phyloP scores from a whole-genome alignment of 108 stramenopile species.

The Cyclotella sp. region DNA sequence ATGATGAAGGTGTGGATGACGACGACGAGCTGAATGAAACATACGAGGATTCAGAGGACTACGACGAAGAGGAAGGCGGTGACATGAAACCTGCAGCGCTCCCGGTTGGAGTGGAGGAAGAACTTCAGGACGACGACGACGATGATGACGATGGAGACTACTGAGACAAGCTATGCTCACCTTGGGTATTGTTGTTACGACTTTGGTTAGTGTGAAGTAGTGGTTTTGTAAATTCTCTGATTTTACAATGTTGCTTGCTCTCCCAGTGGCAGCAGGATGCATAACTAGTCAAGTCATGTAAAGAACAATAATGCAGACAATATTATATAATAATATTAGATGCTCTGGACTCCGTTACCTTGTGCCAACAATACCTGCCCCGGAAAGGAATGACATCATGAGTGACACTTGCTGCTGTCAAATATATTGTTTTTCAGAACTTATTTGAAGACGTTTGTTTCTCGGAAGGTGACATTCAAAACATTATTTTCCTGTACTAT shows the following conservation, averaged over 20 bases:
- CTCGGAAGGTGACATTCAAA: too few species aligned
- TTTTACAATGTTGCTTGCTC: too few species aligned
- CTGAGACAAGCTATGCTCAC: not conserved
- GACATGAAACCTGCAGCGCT: constrained; percentile 1
- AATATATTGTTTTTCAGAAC: too few species aligned
- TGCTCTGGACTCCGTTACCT: too few species aligned
- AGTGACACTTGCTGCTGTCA: too few species aligned
- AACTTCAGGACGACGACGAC: not conserved
- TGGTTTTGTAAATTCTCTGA: not conserved
- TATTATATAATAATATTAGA: too few species aligned
- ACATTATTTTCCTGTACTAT: not conserved
- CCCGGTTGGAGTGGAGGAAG: not conserved
- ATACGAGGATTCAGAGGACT: constrained; percentile 10
- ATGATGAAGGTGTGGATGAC: not conserved
- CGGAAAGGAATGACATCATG: too few species aligned
- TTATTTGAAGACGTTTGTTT: too few species aligned
- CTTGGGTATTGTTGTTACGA: not conserved
- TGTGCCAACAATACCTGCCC: too few species aligned
- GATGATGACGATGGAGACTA: constrained; percentile 9
- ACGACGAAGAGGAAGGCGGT: constrained; percentile 8
- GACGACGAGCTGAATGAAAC: constrained; percentile 20
- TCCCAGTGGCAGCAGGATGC: too few species aligned
- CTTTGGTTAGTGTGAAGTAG: not conserved
- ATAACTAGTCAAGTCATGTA: too few species aligned
- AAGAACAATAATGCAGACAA: too few species aligned